Evolutionary conservation across 1,139 yeast species (phyloP), one percentile per base, ranked within the genome.

Genomic region (Pichia sp.): DNA sequence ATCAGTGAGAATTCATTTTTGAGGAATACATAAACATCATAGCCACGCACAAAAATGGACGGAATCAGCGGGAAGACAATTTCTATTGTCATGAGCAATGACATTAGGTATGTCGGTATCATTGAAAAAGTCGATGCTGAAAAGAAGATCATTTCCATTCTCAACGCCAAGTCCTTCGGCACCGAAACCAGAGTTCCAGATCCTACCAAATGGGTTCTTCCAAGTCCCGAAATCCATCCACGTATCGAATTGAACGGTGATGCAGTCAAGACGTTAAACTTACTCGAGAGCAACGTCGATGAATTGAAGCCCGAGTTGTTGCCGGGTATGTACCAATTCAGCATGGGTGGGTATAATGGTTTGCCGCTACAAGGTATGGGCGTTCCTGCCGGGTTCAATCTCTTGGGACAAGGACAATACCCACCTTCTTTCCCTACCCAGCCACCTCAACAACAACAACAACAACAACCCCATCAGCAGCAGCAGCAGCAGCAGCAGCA

Each of bases 161-260:
- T 80, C 52, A 77, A 84, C 49, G 99, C 93, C 47, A 80, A 91
- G 57, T 83, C 91, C 50, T 85, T 85, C 62, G 99, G 99, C 52
- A 87, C 98, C 16, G 99, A 93, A 68, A 97, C 96, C 28, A 80
- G 99, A 63, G 76, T 86, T 62, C 82, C 83, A 36, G 87, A 85
- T 67, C 86, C 89, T 1, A 69, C 76, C 23, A 75, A 79, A 58
- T 96, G 89, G 67, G 83, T 90, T 44, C 79, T 83, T 52, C 89
- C 97, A 5, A 81, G 87, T 16, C 75, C 76, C 42, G 87, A 84
- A 49, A 77, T 86, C 19, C 88, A 83, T 67, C 93, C 88, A 44
- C 82, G 80, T 58, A 91, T 93, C 55, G 90, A 87, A 48, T 87
- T 93, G 67, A 81, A 95, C 60, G 99, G 99, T 41, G 82, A 89